Conservation (phyloP, 441 rosid species). For the Eutrema salsugineum region DNA sequence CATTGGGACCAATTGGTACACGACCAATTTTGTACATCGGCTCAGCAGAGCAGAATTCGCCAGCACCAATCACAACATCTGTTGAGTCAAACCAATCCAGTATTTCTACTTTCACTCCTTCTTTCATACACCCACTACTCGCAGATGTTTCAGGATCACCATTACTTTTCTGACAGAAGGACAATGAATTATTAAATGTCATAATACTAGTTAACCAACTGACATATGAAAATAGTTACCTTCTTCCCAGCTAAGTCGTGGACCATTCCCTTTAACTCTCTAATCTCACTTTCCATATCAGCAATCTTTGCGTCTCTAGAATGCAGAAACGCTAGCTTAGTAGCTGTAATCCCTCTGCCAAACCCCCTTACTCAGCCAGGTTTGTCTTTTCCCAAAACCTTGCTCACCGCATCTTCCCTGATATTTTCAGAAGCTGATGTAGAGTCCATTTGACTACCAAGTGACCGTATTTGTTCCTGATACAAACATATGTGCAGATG, state of each 20-base stretch:
- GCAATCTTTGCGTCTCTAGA: not conserved
- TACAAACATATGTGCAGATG: too few relatives aligned
- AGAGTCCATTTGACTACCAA: too few relatives aligned
- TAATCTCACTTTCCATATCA: not conserved
- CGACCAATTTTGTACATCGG: not conserved
- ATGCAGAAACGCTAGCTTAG: not conserved
- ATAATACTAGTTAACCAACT: too few relatives aligned
- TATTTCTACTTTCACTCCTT: not conserved
- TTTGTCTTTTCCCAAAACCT: too few relatives aligned
- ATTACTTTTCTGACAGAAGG: not conserved
- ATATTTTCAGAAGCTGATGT: too few relatives aligned
- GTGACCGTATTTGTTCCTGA: too few relatives aligned
- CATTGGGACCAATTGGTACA: constrained; percentile 2
- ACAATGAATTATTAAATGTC: too few relatives aligned
- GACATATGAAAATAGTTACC: too few relatives aligned
- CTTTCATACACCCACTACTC: not conserved
- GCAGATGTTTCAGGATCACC: not conserved
- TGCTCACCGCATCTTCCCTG: too few relatives aligned
- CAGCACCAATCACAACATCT: not conserved
- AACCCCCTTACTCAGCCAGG: not conserved
- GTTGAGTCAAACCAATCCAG: not conserved
- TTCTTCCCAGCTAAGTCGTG: not conserved
- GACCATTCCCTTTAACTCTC: not conserved
- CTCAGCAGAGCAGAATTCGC: not conserved
- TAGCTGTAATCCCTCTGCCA: not conserved